Base-by-base conservation (phyloP, 805 yeast genomes). In the Nakazawaea holstii region DNA sequence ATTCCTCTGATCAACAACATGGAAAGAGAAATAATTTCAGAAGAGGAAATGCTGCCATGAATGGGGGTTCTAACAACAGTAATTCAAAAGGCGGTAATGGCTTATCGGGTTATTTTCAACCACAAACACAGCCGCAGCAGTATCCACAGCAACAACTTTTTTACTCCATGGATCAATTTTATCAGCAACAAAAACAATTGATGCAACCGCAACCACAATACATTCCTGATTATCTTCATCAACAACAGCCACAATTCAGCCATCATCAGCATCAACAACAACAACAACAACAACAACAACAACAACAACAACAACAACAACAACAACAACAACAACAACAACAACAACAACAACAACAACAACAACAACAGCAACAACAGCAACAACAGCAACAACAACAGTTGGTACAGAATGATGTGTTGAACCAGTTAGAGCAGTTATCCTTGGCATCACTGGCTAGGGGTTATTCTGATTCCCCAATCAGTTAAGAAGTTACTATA, bases 401-500 rank as follows among this genome's bases (percentile, higher is more conserved):
- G 26, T 28, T 27, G n/a, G 29, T 30, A 20, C 40, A 37, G 10
- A 33, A 41, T 13, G 43, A 35, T 13, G 69, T 70, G 8, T 68
- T 72, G 73, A 70, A 68, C 50, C 76, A 72, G 52, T 68, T 72
- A 53, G 76, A 72, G 54, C 74, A 69, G 50, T 57, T 72, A 33
- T 69, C 75, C 4, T 59, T 72, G 49, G 69, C 71, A 43, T 70
- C 76, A 3, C 76, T 73, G 2, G 75, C 76, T 5, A 54, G 71
- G 61, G 76, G 75, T 2, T 72, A 72, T 45, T 69, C 75, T 6
- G 49, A 46, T 26, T 47, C 43, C 4, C 43, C 46, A 10, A 42
- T 42, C n/a, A 39, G 36, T 28, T 32, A n/a, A 29, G 28, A 44
- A 24, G 5, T n/a, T 31, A 13, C 31, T 33, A 33, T n/a, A 8